Base-by-base conservation (phyloP, 495 filamentous ascomycete genomes). In the Bacidia gigantensis region DNA sequence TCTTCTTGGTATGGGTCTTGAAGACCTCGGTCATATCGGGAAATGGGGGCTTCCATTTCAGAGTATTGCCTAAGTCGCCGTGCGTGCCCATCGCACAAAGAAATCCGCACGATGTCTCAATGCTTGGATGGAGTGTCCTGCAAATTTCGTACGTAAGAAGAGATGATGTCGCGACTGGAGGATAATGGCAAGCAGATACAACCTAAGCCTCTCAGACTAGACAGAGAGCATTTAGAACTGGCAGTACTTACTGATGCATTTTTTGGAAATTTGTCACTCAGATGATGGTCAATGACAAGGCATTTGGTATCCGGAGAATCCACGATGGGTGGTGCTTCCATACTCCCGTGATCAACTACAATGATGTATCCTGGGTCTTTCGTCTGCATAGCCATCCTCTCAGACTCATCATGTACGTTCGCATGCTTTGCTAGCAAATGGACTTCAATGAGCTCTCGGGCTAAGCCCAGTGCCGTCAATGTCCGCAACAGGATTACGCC, bases 211-310 rank as follows among this genome's bases (percentile, higher is more conserved):
- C 17, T 53, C 51, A 57, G 46, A 10, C 39, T 11, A n/a, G 7
- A 14, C n/a, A 26, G 11, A 14, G 10, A 48, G 45, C 5, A n/a
- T 14, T 25, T 21, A 23, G 14, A 14, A 7, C n/a, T 14, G 11
- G 32, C 41, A 20, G 23, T 20, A 7, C 21, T 41, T 44, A 63
- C 61, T 23, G 26, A 18, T 32, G 61, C 66, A 29, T 65, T 59
- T 53, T 72, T 49, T 0, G 79, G 78, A 55, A 79, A 79, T 38
- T 71, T 66, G n/a, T 69, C 66, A 23, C 67, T 67, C 26, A 71
- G 56, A 57, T 82, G 79, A 53, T 82, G 79, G 53, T 81, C 79
- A 56, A 82, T 80, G 2, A 82, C 58, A 11, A 82, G 57, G 11
- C 64, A 62, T 35, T 65, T 67, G 35, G 65, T 48, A 43, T 66